Base-by-base conservation (phyloP, 306 rosid genomes). In the Astragalus membranaceus region DNA sequence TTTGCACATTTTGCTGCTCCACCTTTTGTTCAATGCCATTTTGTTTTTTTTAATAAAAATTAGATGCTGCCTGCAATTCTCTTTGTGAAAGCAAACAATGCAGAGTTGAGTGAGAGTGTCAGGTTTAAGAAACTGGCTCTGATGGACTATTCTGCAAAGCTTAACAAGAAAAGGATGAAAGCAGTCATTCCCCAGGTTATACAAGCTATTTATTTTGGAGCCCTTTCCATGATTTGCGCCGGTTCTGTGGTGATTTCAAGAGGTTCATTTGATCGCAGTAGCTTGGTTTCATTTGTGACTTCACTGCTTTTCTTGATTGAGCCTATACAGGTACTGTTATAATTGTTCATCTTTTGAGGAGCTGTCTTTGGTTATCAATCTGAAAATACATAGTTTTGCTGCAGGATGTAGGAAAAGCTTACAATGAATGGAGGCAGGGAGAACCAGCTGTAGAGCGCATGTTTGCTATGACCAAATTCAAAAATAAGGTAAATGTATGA, bases 401-500 rank as follows among this genome's bases (percentile, higher is more conserved):
- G 78, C 96, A 92, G 98, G 92, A 88, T 78, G 81, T 88, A 58
- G 98, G 93, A 74, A 90, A 86, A 79, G 92, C 96, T 76, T 92
- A 89, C 82, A 88, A 92, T 78, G 98, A 92, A 65, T 81, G 84
- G 87, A 90, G 83, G 83, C 91, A 88, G 81, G 98, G 95, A 76
- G 96, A 92, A 82, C 96, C 96, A 39, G 91, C 96, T 11, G 79
- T 85, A 32, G 93, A 89, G 68, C 96, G 98, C 73, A 48, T 92
- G 80, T 51, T 85, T 82, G 87, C 87, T 59, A 69, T 90, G 79
- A 86, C 81, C 46, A 83, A 47, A 77, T 80, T 85, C 83, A 73
- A 77, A 79, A 51, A 88, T 62, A 77, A 54, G 98, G 98, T 86
- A 85, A 39, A 66, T 75, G 16, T 79, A 52, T 29, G 64, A 33